Base-by-base conservation (phyloP, 2,329 filamentous ascomycete genomes). In the Colletotrichum acutatum region DNA sequence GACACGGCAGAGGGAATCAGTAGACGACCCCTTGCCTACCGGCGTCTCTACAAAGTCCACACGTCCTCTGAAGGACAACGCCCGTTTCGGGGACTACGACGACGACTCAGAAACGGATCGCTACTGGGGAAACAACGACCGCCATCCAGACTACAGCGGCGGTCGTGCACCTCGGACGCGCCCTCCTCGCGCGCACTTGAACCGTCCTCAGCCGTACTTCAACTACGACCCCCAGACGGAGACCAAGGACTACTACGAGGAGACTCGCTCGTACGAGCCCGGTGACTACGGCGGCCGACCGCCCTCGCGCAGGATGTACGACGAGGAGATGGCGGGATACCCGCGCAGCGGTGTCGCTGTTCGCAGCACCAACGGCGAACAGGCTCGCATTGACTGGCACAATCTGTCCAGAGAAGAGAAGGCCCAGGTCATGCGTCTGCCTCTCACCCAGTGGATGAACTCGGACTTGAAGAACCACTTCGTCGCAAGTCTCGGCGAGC, bases 361-460 rank as follows among this genome's bases (percentile, higher is more conserved):
- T 12, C 71, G 69, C 49, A 74, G 72, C 65, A 68, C 53, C 32
- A 68, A 66, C 9, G 65, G 64, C 4, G 75, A 73, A 28, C 75
- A 76, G 2, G 71, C 76, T 30, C 76, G 77, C 22, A 76, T 85
- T 22, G 79, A 85, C 66, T 85, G 84, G 81, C 80, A 82, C 30
- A 78, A 79, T 46, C 74, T 86, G 54, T 83, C 79, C 6, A 76
- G 78, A 1, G 78, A 84, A 66, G 83, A 86, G 75, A 83, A 82
- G 76, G 80, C 79, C 5, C 78, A 86, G 69, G 83, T 86, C 11
- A 79, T 86, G 78, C 82, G 85, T 46, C 78, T 86, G 26, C 85
- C 85, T 2, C 81, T 83, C 78, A 84, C 81, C 3, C 79, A 84
- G 37, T 86, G 84, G 85, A 86, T 86, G 85, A 83, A 86, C 76